These are phyloP conservation scores for Talaromyces liani DNA, from an alignment of 495 filamentous ascomycete genomes.

Conservation along the genomic window DNA sequence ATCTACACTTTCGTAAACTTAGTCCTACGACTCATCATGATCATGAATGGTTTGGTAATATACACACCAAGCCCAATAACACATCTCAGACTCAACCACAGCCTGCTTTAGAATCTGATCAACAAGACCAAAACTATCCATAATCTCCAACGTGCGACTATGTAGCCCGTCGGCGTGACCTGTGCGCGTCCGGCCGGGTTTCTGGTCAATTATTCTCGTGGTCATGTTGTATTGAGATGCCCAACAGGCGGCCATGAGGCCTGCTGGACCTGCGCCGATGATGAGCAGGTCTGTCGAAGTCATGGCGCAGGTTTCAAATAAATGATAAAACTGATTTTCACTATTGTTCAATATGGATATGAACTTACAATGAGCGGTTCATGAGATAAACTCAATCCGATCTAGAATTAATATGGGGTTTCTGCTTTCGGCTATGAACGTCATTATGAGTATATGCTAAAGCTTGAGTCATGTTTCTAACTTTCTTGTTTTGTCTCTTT, in stretches of 20 bases:
- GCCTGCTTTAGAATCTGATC: slow-evolving; percentile 54
- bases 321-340: too few relatives aligned
- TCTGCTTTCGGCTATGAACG: background rate
- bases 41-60: background rate
- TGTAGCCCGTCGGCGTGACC: slow-evolving; percentile 72
- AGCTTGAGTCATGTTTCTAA: background rate
- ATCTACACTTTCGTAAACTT: background rate
- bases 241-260: slow-evolving; percentile 51
- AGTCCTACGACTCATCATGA: background rate
- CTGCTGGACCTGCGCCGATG: slow-evolving; percentile 52
- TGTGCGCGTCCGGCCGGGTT: slow-evolving; percentile 32
- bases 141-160: slow-evolving; percentile 61
- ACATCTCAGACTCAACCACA: slow-evolving; percentile 51
- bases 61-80: slow-evolving; percentile 35
- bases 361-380: background rate
- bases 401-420: background rate
- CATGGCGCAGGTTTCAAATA: background rate
- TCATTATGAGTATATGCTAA: background rate
- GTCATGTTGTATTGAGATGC: slow-evolving; percentile 44
- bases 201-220: slow-evolving; percentile 49
- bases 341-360: too few relatives aligned
- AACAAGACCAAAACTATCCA: slow-evolving; percentile 59
- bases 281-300: slow-evolving; percentile 38
- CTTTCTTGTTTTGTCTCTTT: background rate
- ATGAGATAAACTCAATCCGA: background rate